These are phyloP conservation scores for Penicillium digitatum DNA, from an alignment of 2,329 filamentous ascomycete species.

Conservation along the genomic window DNA sequence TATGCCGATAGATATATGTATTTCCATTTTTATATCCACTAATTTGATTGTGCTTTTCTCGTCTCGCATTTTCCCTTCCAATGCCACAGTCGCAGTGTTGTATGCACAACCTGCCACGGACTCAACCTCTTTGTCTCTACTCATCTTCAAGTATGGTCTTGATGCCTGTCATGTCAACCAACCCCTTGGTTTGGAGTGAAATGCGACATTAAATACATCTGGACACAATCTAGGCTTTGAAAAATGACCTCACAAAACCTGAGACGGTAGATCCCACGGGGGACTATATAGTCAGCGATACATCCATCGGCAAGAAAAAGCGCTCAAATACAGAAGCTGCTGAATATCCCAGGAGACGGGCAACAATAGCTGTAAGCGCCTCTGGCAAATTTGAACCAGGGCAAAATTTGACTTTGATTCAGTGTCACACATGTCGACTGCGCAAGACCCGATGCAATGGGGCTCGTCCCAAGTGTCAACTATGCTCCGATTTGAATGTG, in stretches of 20 bases:
- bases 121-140: neutral
- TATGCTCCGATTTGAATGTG: constrained; percentile 75
- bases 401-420: neutral
- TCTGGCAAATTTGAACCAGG: neutral
- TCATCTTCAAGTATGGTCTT: constrained; percentile 1
- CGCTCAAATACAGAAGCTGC: constrained; percentile 29
- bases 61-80: neutral
- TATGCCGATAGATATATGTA: too few relatives aligned
- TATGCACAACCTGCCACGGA: constrained; percentile 2
- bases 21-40: neutral
- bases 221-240: too few relatives aligned
- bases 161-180: constrained; percentile 1
- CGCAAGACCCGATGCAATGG: constrained; percentile 77
- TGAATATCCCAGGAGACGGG: constrained; percentile 34
- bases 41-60: neutral
- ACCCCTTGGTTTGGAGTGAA: constrained; percentile 1
- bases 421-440: constrained; percentile 79
- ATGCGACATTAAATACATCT: neutral
- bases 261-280: constrained; percentile 6
- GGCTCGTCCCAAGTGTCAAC: constrained; percentile 75
- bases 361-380: constrained; percentile 33
- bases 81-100: neutral
- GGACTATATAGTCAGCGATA: constrained; percentile 13
- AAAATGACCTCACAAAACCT: constrained; percentile 6
- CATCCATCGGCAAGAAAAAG: constrained; percentile 25